These are phyloP conservation scores for Euphorbia pulcherrima DNA, from an alignment of 345 rosid species.

Conservation along the genomic window DNA sequence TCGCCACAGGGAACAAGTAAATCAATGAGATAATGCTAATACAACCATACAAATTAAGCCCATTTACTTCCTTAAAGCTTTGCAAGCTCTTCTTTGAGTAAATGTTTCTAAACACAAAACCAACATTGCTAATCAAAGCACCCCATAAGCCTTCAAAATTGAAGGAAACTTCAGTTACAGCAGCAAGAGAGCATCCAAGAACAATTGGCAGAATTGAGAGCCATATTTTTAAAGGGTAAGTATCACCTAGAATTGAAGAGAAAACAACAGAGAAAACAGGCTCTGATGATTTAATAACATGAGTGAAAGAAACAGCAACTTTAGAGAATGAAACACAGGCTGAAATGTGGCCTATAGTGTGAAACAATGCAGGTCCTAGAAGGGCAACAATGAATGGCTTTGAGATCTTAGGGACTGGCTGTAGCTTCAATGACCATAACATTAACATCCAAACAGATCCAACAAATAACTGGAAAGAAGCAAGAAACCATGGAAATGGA, in stretches of 20 bases:
- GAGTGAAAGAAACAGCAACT: slow-evolving; percentile 97
- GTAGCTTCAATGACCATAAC: slow-evolving; percentile 75
- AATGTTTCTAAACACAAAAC: slow-evolving; percentile 82
- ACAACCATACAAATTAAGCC: slow-evolving; percentile 82
- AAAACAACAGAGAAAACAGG: slow-evolving; percentile 94
- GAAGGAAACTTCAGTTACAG: slow-evolving; percentile 89
- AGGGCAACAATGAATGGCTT: slow-evolving; percentile 78
- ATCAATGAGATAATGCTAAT: slow-evolving; percentile 68
- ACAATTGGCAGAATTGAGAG: slow-evolving; percentile 89
- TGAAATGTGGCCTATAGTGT: slow-evolving; percentile 92
- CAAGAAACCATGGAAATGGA: slow-evolving; percentile 96
- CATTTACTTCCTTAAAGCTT: slow-evolving; percentile 78
- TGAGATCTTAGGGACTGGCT: slow-evolving; percentile 75
- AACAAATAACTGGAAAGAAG: slow-evolving; percentile 84
- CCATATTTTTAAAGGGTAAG: slow-evolving; percentile 82
- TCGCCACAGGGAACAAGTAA: slow-evolving; percentile 79
- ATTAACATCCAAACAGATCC: slow-evolving; percentile 91
- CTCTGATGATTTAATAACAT: slow-evolving; percentile 92
- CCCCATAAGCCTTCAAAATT: slow-evolving; percentile 77
- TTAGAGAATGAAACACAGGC: slow-evolving; percentile 97
- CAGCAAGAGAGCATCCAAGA: slow-evolving; percentile 91
- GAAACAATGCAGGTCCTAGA: slow-evolving; percentile 94
- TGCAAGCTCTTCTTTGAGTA: slow-evolving; percentile 79
- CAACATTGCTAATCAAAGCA: slow-evolving; percentile 93
- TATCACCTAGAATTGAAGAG: slow-evolving; percentile 83